Conservation (phyloP, 2,329 filamentous ascomycete species). For the Ophiostoma sp. region DNA sequence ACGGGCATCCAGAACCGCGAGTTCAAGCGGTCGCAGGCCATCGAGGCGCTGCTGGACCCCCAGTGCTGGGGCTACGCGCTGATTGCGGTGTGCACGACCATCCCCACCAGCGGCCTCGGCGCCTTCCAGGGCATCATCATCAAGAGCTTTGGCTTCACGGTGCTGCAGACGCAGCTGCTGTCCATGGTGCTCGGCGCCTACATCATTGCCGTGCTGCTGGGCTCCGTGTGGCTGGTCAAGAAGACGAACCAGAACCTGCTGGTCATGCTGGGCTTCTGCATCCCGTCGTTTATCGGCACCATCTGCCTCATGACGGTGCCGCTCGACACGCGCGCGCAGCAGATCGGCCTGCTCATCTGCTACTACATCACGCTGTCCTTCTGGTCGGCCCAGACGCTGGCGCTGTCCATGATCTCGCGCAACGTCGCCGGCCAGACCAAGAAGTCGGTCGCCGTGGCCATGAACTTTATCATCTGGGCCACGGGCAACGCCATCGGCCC, state of each 20-base stretch:
- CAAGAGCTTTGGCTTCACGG: conserved; percentile 59
- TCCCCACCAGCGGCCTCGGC: conserved; percentile 67
- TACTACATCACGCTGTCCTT: conserved; percentile 74
- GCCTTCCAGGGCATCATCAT: conserved; percentile 73
- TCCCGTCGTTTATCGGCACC: conserved; percentile 67
- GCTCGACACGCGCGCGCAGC: conserved; percentile 51
- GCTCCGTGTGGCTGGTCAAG: conserved; percentile 60
- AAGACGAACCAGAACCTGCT: conserved; percentile 64
- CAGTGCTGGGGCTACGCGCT: conserved; percentile 61
- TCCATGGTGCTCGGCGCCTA: conserved; percentile 70
- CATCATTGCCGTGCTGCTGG: conserved; percentile 64
- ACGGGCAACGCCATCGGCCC: conserved; percentile 43
- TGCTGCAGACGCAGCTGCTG: conserved; percentile 64
- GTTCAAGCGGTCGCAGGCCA: conserved; percentile 44
- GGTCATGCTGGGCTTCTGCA: conserved; percentile 59
- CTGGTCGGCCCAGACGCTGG: conserved; percentile 66
- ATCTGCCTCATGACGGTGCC: conserved; percentile 65
- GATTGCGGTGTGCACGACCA: conserved; percentile 63
- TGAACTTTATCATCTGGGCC: conserved; percentile 66
- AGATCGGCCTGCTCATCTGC: conserved; percentile 62
- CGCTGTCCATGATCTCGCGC: conserved; percentile 61
- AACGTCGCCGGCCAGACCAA: conserved; percentile 72
- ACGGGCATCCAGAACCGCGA: conserved; percentile 54
- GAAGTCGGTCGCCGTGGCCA: conserved; percentile 61
- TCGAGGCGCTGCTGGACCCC: conserved; percentile 56